These are phyloP conservation scores for Microcyclosporella mali DNA, from an alignment of 2,329 filamentous ascomycete species.

Conservation along the genomic window DNA sequence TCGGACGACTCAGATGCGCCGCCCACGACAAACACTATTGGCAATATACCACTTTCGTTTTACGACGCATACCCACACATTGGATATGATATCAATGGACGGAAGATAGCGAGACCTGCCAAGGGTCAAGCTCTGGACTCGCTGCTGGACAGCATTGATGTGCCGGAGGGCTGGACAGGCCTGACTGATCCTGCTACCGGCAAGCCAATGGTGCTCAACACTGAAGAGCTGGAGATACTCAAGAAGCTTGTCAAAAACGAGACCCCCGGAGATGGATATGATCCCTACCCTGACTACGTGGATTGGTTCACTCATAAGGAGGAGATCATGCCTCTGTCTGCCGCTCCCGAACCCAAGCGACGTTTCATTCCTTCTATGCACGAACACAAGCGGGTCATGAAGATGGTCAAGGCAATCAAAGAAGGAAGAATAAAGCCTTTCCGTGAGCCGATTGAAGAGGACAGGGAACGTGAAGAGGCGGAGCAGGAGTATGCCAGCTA, in stretches of 20 bases:
- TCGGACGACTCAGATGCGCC: slow-evolving; percentile 87
- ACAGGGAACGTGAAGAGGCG: slow-evolving; percentile 52
- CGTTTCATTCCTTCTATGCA: slow-evolving; percentile 95
- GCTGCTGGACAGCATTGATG: slow-evolving; percentile 88
- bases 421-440: slow-evolving; percentile 92
- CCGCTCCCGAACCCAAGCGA: slow-evolving; percentile 91
- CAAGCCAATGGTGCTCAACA: slow-evolving; percentile 79
- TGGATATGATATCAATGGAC: slow-evolving; percentile 97
- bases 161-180: slow-evolving; percentile 96
- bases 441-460: slow-evolving; percentile 64
- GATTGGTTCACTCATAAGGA: slow-evolving; percentile 84
- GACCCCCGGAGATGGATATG: slow-evolving; percentile 77
- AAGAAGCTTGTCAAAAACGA: slow-evolving; percentile 86
- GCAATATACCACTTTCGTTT: slow-evolving; percentile 86
- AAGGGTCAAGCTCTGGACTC: slow-evolving; percentile 90
- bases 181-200: slow-evolving; percentile 90
- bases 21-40: slow-evolving; percentile 81
- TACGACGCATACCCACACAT: slow-evolving; percentile 98
- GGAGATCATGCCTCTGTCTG: slow-evolving; percentile 90
- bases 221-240: slow-evolving; percentile 82
- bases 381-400: slow-evolving; percentile 93
- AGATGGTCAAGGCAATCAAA: slow-evolving; percentile 90
- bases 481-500: slow-evolving; percentile 68
- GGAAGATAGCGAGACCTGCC: slow-evolving; percentile 93
- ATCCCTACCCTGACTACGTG: slow-evolving; percentile 87